Base-by-base conservation (phyloP, 2,329 filamentous ascomycete species). In the Ascochyta fabae region DNA sequence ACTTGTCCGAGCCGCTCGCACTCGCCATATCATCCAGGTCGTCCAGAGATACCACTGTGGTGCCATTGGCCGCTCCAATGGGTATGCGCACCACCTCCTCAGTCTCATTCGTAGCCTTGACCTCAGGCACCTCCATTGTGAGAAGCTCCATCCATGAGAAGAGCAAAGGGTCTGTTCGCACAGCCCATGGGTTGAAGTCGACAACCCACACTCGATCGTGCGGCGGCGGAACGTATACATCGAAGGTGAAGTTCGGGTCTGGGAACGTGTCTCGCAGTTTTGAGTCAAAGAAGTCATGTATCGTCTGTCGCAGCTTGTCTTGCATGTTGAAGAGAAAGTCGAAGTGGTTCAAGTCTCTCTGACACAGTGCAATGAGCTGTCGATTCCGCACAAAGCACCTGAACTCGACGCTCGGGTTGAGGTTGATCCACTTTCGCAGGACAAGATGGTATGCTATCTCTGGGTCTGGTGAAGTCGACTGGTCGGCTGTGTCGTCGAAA, bases 101-200 rank as follows among this genome's bases (percentile, higher is more conserved):
- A 8, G 49, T 41, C 9, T 57, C 57, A 8, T 33, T 23, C 6
- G 41, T 15, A 27, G 41, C 42, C 10, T 41, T 27, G 15, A 39
- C 19, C 7, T 60, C 55, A 1, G 85, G 83, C 8, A 90, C 86
- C 33, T 87, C 81, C 78, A 91, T 84, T 0, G 85, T 86, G 55
- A 98, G 80, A 36, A 99, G 81, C 77, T 98, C 94, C 58, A 89
- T 74, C 95, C 95, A 99, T 39, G 87, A 88, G 73, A 96, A 99
- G 1, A 97, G 81, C 40, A 98, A 76, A 4, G 91, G 89, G 77
- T 99, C 95, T 0, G 95, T 99, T 57, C 91, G 83, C 38, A 87
- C 85, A 1, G 94, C 94, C 91, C 94, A 99, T 0, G 95, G 92
- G 69, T 98, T 98, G 69, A 99, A 90, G 72, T 99, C 95, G 44